A percentile compares a stretch with the other conserved stretches of the same genome.
These are phyloP conservation scores for Elongisporangium prolatum DNA, from an alignment of 352 stramenopile genomes.

Conservation along the genomic window DNA sequence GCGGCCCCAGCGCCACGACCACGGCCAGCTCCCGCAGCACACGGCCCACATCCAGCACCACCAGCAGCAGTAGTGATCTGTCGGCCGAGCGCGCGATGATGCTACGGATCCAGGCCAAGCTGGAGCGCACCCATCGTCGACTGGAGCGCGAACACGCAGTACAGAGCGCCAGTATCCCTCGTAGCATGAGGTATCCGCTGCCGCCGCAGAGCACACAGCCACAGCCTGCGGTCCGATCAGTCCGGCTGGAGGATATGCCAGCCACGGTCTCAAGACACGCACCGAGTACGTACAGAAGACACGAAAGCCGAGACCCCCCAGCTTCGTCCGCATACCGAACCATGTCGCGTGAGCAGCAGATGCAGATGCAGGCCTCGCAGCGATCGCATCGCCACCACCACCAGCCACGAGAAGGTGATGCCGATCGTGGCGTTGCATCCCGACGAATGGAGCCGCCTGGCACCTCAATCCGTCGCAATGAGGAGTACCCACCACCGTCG, in stretches of 20 bases:
- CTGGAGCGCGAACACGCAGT: constrained; percentile 30
- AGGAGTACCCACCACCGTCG: constrained; percentile 9
- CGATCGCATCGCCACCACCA: constrained; percentile 9
- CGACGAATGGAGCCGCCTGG: constrained; percentile 26
- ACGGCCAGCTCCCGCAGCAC: neutral
- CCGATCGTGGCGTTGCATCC: constrained; percentile 9
- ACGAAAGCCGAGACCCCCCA: constrained; percentile 5
- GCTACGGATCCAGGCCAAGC: constrained; percentile 65
- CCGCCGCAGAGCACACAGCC: constrained; percentile 15
- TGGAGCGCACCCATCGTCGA: constrained; percentile 51
- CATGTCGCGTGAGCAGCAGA: constrained; percentile 3
- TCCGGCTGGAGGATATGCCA: constrained; percentile 36
- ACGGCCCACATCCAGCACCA: constrained; percentile 2
- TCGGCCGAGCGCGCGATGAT: constrained; percentile 64
- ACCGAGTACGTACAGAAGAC: constrained; percentile 7
- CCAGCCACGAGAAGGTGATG: constrained; percentile 34
- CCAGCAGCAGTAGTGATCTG: neutral
- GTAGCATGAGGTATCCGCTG: constrained; percentile 15
- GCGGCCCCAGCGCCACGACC: neutral
- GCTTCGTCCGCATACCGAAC: constrained; percentile 12
- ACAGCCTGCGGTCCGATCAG: constrained; percentile 27
- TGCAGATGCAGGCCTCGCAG: constrained; percentile 1
- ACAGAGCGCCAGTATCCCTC: constrained; percentile 19
- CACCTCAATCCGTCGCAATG: constrained; percentile 38
- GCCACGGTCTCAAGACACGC: constrained; percentile 20